Base-by-base conservation (phyloP, 2,329 filamentous ascomycete species). In the Xylariales sp. region DNA sequence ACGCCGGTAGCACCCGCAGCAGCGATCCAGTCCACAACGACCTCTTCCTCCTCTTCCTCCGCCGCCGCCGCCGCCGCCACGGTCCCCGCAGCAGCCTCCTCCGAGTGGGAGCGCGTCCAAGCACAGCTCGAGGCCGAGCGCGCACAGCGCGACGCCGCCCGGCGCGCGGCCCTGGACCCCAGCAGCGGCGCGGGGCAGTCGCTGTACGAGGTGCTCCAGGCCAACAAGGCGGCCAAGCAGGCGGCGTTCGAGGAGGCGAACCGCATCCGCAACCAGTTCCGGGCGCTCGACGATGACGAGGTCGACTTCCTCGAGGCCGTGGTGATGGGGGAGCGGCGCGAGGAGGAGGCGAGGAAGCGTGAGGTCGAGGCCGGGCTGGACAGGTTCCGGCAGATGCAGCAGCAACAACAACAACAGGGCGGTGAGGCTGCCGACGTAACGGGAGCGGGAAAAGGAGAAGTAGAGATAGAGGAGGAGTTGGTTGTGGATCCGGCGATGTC, bases 181-280 rank as follows among this genome's bases (percentile, higher is more conserved):
- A 43, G 44, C 24, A 61, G 67, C 14, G 67, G 65, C 23, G n/a
- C n/a, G n/a, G n/a, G n/a, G n/a, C 76, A 83, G 49, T 81, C 73
- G 36, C 68, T 93, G 19, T 93, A 74, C 56, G 87, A 90, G 29
- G 72, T 85, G 3, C 61, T 93, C 36, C 83, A 91, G 62, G 86
- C 83, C 29, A 93, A 93, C 61, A 91, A 90, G 84, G 85, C 81
- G 47, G 84, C 85, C 41, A 91, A 90, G 61, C 84, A 91, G 63
- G 85, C 86, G 15, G 85, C 82, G 7, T 88, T 89, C 58, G 86
- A 89, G 58, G 86, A 91, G 60, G 72, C 81, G 45, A 75, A 73
- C 45, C 74, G 74, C 47, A 67, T 91, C 37, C 77, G 78, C 53
- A 86, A 91, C 52, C 87, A 91, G 64, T 90, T 89, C 57, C 77